Evolutionary conservation across 495 filamentous ascomycete species (phyloP).

Genomic region (Xylaria palmicola): DNA sequence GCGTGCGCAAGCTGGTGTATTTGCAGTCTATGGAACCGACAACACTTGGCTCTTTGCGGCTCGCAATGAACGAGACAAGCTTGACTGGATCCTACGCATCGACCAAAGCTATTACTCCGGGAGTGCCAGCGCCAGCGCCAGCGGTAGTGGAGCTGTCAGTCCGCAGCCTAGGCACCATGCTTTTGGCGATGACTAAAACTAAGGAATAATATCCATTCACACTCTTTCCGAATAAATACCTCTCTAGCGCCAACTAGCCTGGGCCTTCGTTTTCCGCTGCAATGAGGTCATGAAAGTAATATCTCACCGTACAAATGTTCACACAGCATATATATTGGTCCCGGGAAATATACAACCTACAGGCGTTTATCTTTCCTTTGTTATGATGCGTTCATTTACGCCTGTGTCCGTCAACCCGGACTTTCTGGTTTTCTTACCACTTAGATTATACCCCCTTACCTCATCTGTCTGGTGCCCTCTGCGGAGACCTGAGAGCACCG

Average conservation of each 20-base stretch:
- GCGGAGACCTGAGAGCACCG: slow-evolving; percentile 8
- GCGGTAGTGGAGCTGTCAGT: slow-evolving; percentile 33
- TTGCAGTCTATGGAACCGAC: slow-evolving; percentile 87
- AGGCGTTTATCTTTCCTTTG: neutral
- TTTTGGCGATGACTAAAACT: slow-evolving; percentile 9
- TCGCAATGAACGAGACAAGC: slow-evolving; percentile 80
- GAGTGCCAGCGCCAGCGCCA: slow-evolving; percentile 22
- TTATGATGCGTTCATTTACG: neutral
- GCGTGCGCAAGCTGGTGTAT: slow-evolving; percentile 67
- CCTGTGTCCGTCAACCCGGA: neutral
- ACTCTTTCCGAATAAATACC: neutral
- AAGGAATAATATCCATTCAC: neutral
- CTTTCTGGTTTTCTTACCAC: neutral
- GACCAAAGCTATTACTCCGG: slow-evolving; percentile 51
- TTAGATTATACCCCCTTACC: slow-evolving; percentile 12
- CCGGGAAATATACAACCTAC: neutral
- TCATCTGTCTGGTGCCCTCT: neutral
- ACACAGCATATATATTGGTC: slow-evolving; percentile 9
- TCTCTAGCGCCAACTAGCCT: neutral
- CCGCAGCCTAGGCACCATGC: slow-evolving; percentile 25
- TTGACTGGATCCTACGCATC: slow-evolving; percentile 90
- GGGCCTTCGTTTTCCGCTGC: neutral
- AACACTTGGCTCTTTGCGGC: slow-evolving; percentile 95
- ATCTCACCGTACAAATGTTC: slow-evolving; percentile 1
- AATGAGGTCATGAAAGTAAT: slow-evolving; percentile 16